Percentiles rank a stretch among this genome's conserved stretches.
Evolutionary conservation across 305 asterid species (phyloP).

Genomic region (Solanum hybrid): DNA sequence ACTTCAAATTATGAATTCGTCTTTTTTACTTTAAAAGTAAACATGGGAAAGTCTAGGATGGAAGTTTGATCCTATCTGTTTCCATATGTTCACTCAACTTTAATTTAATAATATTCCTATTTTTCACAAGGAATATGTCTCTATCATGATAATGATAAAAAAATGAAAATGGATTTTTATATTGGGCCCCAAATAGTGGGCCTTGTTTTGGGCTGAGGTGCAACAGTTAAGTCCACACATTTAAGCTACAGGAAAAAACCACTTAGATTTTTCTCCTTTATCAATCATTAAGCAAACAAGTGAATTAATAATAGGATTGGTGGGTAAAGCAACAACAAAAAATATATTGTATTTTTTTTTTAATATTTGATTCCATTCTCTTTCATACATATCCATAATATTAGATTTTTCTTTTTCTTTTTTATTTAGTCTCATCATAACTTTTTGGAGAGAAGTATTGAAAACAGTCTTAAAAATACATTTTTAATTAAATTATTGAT

Average conservation of each 20-base stretch:
- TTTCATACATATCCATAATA: not conserved
- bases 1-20: not conserved
- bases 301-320: conserved; percentile 7
- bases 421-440: not conserved
- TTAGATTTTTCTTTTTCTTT: not conserved
- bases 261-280: conserved; percentile 12
- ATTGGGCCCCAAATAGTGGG: not conserved
- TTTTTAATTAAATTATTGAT: too few relatives aligned
- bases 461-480: too few relatives aligned
- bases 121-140: not conserved
- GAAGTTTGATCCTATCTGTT: not conserved
- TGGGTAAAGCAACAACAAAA: conserved; percentile 14
- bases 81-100: not conserved
- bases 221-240: conserved; percentile 2
- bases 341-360: not conserved
- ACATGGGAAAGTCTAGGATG: too few relatives aligned
- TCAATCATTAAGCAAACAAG: conserved; percentile 22
- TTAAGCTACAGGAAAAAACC: conserved; percentile 25
- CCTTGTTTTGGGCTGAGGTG: not conserved
- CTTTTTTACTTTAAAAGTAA: not conserved
- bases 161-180: not conserved
- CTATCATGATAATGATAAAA: not conserved
- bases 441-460: too few relatives aligned
- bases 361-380: not conserved
- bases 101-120: not conserved